phyloP scores from a whole-genome alignment of 108 stramenopile species.

The Cyclotella sp. region DNA sequence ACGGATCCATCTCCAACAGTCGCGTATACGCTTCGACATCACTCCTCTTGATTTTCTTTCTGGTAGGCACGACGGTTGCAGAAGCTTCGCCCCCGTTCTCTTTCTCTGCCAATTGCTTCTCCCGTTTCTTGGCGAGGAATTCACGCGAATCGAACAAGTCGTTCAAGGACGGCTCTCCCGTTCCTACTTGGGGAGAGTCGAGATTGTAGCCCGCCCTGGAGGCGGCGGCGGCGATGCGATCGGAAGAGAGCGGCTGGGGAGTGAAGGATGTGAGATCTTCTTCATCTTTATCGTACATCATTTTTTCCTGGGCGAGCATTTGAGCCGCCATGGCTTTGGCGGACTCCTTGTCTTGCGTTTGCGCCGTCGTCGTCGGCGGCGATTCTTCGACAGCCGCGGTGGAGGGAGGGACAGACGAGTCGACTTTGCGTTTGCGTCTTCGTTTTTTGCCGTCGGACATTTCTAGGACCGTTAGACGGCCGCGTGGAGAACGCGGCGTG shows the following conservation, averaged over 20 bases:
- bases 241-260: slow-evolving; percentile 24
- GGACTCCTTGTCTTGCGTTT: slow-evolving; percentile 18
- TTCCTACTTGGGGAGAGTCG: neutral
- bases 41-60: slow-evolving; percentile 68
- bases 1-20: slow-evolving; percentile 78
- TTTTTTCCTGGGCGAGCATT: slow-evolving; percentile 43
- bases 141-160: slow-evolving; percentile 48
- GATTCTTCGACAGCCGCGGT: slow-evolving; percentile 15
- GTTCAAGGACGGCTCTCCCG: slow-evolving; percentile 8
- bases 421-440: slow-evolving; percentile 52
- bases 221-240: slow-evolving; percentile 46
- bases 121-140: slow-evolving; percentile 49
- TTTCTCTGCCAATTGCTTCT: slow-evolving; percentile 46
- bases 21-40: slow-evolving; percentile 65
- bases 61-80: slow-evolving; percentile 26
- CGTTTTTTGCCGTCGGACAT: slow-evolving; percentile 30
- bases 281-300: slow-evolving; percentile 47
- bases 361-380: neutral
- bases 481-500: neutral
- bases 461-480: neutral
- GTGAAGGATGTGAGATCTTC: slow-evolving; percentile 35
- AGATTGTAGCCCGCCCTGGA: slow-evolving; percentile 35
- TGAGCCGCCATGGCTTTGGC: slow-evolving; percentile 27
- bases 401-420: slow-evolving; percentile 3
- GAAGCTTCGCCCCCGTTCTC: neutral